A percentile compares a stretch with the other conserved stretches of the same genome.
These are phyloP conservation scores for Colletotrichum lentis DNA, from an alignment of 2,329 filamentous ascomycete genomes.

Conservation along the genomic window DNA sequence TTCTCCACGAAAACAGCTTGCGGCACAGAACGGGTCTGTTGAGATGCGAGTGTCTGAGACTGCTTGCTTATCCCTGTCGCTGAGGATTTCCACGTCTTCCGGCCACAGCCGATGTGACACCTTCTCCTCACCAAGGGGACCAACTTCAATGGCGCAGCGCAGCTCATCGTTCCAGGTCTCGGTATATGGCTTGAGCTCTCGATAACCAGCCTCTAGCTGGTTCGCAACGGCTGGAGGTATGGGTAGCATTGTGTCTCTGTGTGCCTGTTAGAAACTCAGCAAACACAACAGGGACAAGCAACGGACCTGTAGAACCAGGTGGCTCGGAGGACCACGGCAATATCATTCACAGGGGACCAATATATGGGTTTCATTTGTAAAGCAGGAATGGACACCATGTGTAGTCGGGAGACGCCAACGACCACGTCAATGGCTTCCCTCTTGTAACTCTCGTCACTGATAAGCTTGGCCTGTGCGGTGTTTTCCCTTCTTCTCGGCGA, in stretches of 20 bases:
- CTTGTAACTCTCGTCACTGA: slow-evolving; percentile 20
- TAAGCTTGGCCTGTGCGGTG: background rate
- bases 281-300: slow-evolving; percentile 4
- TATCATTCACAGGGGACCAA: slow-evolving; percentile 93
- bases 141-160: slow-evolving; percentile 87
- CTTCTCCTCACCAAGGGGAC: slow-evolving; percentile 89
- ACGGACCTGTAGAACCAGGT: slow-evolving; percentile 91
- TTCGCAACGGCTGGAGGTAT: slow-evolving; percentile 88
- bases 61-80: slow-evolving; percentile 46
- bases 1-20: slow-evolving; percentile 67
- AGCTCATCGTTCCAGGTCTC: slow-evolving; percentile 94
- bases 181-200: slow-evolving; percentile 86
- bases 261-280: slow-evolving; percentile 11
- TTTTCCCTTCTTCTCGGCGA: background rate
- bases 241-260: slow-evolving; percentile 84
- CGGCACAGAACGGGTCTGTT: slow-evolving; percentile 66
- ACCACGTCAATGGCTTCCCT: slow-evolving; percentile 66
- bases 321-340: slow-evolving; percentile 80
- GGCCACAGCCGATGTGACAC: slow-evolving; percentile 86
- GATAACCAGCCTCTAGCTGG: slow-evolving; percentile 88
- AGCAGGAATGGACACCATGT: slow-evolving; percentile 83
- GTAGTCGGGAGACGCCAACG: slow-evolving; percentile 88
- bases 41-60: slow-evolving; percentile 50
- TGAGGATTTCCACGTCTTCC: slow-evolving; percentile 53
- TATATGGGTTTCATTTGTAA: slow-evolving; percentile 96